Evolutionary conservation across 208 protist genomes (phyloP).

Genomic region (Leishmania tropica): DNA sequence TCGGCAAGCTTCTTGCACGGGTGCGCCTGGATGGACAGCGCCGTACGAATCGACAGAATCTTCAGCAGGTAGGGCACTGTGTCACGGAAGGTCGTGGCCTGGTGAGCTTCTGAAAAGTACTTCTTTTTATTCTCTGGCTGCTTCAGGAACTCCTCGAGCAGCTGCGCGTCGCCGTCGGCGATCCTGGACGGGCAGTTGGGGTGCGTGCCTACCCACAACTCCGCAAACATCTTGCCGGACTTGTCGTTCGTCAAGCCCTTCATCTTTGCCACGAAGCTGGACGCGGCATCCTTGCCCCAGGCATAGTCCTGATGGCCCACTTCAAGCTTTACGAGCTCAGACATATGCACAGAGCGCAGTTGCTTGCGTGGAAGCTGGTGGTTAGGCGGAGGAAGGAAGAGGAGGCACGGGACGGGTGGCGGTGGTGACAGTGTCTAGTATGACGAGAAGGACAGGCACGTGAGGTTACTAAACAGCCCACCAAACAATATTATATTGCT

Average conservation of each 20-base stretch:
- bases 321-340: constrained; percentile 52
- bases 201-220: constrained; percentile 99
- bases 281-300: constrained; percentile 80
- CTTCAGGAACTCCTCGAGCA: constrained; percentile 67
- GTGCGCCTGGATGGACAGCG: constrained; percentile 98
- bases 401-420: not conserved
- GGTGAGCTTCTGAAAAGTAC: constrained; percentile 67
- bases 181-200: constrained; percentile 85
- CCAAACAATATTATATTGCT: too few species aligned
- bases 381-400: not conserved
- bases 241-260: constrained; percentile 52
- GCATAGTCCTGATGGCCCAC: constrained; percentile 83
- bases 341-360: constrained; percentile 24
- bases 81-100: constrained; percentile 54
- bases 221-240: constrained; percentile 84
- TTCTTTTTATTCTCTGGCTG: constrained; percentile 34
- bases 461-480: not conserved
- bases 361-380: not conserved
- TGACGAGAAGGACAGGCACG: not conserved
- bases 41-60: constrained; percentile 94
- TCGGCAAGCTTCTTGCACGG: constrained; percentile 95
- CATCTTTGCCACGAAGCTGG: constrained; percentile 87
- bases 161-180: constrained; percentile 34
- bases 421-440: too few species aligned
- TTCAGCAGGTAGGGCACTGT: constrained; percentile 97